Conservation (phyloP, 2,329 filamentous ascomycete species). For the Dichotomopilus funicola region DNA sequence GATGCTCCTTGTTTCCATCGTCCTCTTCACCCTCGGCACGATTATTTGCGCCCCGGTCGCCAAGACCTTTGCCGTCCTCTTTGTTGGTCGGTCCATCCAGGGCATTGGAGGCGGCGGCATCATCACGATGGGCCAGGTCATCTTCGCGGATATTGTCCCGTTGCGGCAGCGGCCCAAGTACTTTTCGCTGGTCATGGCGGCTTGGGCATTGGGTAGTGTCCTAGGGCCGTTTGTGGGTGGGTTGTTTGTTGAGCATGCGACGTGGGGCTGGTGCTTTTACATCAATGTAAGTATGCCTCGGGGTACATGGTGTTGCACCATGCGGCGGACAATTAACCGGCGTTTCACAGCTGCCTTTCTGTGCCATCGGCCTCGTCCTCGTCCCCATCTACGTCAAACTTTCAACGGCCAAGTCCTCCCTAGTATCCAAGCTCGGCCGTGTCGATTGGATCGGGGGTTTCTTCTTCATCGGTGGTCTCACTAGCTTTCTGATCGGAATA, state of each 20-base stretch:
- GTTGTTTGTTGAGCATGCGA: conserved; percentile 29
- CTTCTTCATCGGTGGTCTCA: conserved; percentile 38
- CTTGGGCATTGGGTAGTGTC: conserved; percentile 36
- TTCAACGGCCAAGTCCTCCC: conserved; percentile 28
- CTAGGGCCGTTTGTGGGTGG: conserved; percentile 37
- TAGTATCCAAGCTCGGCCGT: conserved; percentile 30
- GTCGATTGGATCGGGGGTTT: conserved; percentile 42
- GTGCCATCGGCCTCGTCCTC: conserved; percentile 34
- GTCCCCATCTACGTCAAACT: conserved; percentile 38
- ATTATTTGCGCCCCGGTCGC: conserved; percentile 33
- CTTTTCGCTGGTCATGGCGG: conserved; percentile 33
- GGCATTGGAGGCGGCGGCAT: conserved; percentile 38
- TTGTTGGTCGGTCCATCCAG: conserved; percentile 35
- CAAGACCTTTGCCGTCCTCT: conserved; percentile 28
- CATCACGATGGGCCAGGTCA: conserved; percentile 35
- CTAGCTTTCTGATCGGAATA: conserved; percentile 41
- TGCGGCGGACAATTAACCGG: not conserved
- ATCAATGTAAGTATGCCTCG: conserved; percentile 28
- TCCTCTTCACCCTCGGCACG: conserved; percentile 40
- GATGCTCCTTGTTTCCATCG: conserved; percentile 36
- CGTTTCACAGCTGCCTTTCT: conserved; percentile 33
- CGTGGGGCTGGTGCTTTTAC: conserved; percentile 45
- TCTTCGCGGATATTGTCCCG: conserved; percentile 38
- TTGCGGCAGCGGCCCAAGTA: conserved; percentile 37
- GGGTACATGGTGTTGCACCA: not conserved